Evolutionary conservation across 257 asterid species (phyloP).

Genomic region (Mentha longifolia): DNA sequence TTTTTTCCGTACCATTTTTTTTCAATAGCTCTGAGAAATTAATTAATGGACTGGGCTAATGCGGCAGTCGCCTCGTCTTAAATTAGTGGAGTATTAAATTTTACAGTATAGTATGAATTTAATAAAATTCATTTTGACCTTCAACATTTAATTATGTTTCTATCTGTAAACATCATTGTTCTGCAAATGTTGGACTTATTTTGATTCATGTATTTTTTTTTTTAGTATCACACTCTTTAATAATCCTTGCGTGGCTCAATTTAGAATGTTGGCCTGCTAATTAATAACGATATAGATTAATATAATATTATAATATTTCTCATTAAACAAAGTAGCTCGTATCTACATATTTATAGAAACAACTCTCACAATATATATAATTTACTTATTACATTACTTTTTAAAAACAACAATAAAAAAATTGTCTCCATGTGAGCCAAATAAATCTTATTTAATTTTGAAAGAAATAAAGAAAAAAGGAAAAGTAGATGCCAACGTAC

Average conservation of each 20-base stretch:
- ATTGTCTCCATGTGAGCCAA: not conserved
- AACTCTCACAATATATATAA: not conserved
- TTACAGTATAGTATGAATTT: not conserved
- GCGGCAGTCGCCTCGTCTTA: not conserved
- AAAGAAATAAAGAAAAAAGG: not conserved
- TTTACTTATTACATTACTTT: not conserved
- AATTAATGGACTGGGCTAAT: not conserved
- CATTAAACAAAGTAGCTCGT: too few species aligned
- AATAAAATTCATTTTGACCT: not conserved
- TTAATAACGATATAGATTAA: too few species aligned
- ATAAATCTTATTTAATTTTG: not conserved
- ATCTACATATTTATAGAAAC: too few species aligned
- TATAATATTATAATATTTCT: too few species aligned
- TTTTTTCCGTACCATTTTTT: not conserved
- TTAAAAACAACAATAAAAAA: not conserved
- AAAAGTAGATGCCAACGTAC: not conserved
- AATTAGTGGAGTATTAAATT: not conserved
- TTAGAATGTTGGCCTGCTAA: not conserved
- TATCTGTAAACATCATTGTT: not conserved
- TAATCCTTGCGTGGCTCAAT: not conserved
- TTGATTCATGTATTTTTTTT: not conserved
- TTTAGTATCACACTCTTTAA: not conserved
- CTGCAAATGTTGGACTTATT: not conserved
- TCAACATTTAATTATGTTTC: not conserved
- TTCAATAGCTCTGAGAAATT: not conserved